These are phyloP conservation scores for Coffea eugenioides DNA, from an alignment of 257 asterid genomes.

Conservation along the genomic window DNA sequence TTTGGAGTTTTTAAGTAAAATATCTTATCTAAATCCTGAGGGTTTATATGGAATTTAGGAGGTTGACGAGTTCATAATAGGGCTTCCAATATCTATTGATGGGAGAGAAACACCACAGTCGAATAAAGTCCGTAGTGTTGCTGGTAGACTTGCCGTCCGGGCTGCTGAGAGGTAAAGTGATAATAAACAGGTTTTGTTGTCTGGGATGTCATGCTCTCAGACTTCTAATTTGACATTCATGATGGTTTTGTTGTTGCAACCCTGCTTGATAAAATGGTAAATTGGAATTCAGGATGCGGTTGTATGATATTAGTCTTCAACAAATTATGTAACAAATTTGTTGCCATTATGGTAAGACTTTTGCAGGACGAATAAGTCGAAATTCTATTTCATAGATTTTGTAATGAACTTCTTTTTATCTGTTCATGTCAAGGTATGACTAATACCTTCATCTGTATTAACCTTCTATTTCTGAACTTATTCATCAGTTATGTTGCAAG, in stretches of 20 bases:
- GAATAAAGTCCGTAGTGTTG: slow-evolving; percentile 86
- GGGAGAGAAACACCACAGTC: slow-evolving; percentile 88
- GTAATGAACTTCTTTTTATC: background rate
- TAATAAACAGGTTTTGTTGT: slow-evolving; percentile 6
- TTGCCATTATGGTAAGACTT: background rate
- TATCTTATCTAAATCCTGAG: slow-evolving; percentile 10
- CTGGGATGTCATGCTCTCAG: no score
- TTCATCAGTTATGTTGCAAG: background rate
- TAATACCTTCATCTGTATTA: no score
- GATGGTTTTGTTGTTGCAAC: no score
- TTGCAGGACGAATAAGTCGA: background rate
- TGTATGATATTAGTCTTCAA: background rate
- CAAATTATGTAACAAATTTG: no score
- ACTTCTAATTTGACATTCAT: background rate
- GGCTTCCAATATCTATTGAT: slow-evolving; percentile 71
- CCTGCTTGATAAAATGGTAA: background rate
- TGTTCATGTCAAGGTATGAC: background rate
- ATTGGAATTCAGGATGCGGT: background rate
- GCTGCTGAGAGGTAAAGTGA: slow-evolving; percentile 78
- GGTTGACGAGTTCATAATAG: slow-evolving; percentile 91
- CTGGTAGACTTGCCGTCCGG: slow-evolving; percentile 81
- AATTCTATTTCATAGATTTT: background rate
- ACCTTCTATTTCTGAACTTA: background rate
- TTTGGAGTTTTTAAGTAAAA: background rate
- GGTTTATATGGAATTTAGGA: slow-evolving; percentile 44